Evolutionary conservation across 371 early-diverging fungal genomes (phyloP).

Genomic region (Mucor indicus): DNA sequence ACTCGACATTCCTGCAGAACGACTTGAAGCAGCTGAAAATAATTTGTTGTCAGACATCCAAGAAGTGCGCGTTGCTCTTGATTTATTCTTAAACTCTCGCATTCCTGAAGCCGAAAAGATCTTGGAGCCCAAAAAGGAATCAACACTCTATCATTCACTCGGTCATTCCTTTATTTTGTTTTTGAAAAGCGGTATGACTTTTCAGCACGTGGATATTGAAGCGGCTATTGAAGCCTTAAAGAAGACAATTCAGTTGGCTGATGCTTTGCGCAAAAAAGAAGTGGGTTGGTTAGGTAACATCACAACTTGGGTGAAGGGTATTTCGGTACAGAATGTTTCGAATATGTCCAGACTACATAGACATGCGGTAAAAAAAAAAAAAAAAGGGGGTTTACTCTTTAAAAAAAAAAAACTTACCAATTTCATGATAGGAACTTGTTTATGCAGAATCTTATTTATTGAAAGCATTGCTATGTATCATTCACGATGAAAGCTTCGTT

Average conservation of each 20-base stretch:
- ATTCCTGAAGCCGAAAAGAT: conserved; percentile 64
- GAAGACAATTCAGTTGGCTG: conserved; percentile 56
- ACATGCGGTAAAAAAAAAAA: conserved; percentile 56
- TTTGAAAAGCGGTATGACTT: conserved; percentile 73
- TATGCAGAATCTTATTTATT: conserved; percentile 72
- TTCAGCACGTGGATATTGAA: conserved; percentile 63
- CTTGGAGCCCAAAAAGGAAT: conserved; percentile 40
- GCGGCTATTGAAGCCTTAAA: conserved; percentile 58
- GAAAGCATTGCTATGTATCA: conserved; percentile 64
- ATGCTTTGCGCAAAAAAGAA: conserved; percentile 50
- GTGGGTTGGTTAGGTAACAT: conserved; percentile 34
- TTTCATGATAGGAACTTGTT: conserved; percentile 60
- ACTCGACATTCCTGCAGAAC: no score
- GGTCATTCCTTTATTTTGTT: conserved; percentile 67
- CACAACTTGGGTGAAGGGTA: conserved; percentile 38
- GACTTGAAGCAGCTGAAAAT: conserved; percentile 1
- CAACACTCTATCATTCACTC: conserved; percentile 63
- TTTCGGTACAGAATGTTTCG: conserved; percentile 43
- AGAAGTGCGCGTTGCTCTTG: conserved; percentile 58
- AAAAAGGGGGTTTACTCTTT: no score
- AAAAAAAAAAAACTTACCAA: no score
- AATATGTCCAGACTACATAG: conserved; percentile 63
- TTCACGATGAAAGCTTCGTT: conserved; percentile 70
- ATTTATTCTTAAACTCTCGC: conserved; percentile 66
- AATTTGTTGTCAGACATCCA: conserved; percentile 38